Percentiles rank a stretch among this genome's conserved stretches.
Conservation (phyloP, 1,284 basidiomycete species). For the Ustilago hordei region DNA sequence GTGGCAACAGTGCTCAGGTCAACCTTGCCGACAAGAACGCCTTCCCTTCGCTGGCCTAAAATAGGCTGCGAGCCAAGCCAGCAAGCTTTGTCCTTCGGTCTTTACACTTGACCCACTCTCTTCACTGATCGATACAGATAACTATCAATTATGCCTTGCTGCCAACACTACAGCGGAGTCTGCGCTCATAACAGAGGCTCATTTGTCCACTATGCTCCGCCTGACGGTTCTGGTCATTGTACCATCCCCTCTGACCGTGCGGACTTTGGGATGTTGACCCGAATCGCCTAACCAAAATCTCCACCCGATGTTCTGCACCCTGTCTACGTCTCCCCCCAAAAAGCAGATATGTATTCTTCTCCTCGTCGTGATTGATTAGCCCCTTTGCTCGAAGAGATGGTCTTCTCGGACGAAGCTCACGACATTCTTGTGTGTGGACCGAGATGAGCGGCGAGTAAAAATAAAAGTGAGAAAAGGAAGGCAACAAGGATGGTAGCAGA, state of each 20-base stretch:
- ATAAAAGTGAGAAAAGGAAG: neutral
- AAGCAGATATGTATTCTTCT: conserved; percentile 47
- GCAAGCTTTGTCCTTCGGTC: conserved; percentile 17
- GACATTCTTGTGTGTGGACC: neutral
- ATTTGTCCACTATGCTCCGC: conserved; percentile 13
- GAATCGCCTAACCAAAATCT: conserved; percentile 9
- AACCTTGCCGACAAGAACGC: conserved; percentile 70
- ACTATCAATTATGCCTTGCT: conserved; percentile 10
- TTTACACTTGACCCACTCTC: conserved; percentile 11
- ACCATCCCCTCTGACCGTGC: conserved; percentile 5
- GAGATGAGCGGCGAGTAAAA: neutral
- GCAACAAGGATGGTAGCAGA: neutral
- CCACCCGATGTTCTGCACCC: conserved; percentile 24
- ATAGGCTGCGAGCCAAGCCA: conserved; percentile 20
- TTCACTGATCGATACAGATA: conserved; percentile 7
- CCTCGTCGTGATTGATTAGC: conserved; percentile 32
- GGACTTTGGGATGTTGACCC: conserved; percentile 13
- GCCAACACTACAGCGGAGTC: conserved; percentile 8
- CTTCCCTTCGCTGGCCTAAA: conserved; percentile 67
- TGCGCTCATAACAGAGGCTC: conserved; percentile 11
- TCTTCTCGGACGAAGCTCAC: conserved; percentile 25
- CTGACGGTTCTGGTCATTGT: conserved; percentile 7
- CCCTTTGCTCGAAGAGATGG: conserved; percentile 40
- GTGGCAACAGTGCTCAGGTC: conserved; percentile 75
- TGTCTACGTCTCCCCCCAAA: conserved; percentile 29